Evolutionary conservation across 192 early-diverging fungal species (phyloP), one percentile per base, ranked within the genome.

Genomic region (Entophlyctis luteolus): DNA sequence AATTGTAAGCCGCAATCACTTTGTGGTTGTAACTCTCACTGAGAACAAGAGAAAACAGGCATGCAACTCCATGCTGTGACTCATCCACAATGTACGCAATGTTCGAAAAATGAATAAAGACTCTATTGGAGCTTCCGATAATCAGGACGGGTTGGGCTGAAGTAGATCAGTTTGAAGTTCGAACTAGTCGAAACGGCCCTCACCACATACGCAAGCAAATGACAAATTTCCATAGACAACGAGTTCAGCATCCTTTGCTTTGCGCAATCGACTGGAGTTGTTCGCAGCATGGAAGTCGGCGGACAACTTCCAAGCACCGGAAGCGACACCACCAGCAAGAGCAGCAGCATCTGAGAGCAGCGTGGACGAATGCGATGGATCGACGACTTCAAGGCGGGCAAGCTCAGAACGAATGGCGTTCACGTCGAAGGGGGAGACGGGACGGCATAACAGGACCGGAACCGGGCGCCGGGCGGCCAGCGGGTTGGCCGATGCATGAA

Each of bases 51-150:
- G 67, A 27, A 33, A 68, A 68, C 47, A 58, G 67, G 42, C 67
- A 68, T 37, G 67, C 55, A n/a, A 49, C 31, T 36, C 55, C 53
- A 22, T 33, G 67, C 27, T 68, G 33, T 5, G 22, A 16, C 31
- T 68, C 67, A 6, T 68, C 55, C 6, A 68, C 42, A 34, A 68
- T 68, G 55, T 68, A 68, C 4, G 67, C 67, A 38, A 68, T 46
- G 16, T 58, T 16, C 18, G 53, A 5, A 33, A 68, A 58, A 31
- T 68, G 67, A 16, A 68, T n/a, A 38, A 38, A 68, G 10, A 37
- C 48, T 18, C 67, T 28, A 0, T 25, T 10, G 27, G 12, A 16
- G 18, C 25, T 16, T 1, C 52, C 53, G 35, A 67, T 27, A 38
- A 67, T 67, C 16, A 67, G 65, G 1, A 67, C 52, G 5, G 28